These are phyloP conservation scores for Pulveroboletus sp. DNA, from an alignment of 768 basidiomycete species.

Conservation along the genomic window DNA sequence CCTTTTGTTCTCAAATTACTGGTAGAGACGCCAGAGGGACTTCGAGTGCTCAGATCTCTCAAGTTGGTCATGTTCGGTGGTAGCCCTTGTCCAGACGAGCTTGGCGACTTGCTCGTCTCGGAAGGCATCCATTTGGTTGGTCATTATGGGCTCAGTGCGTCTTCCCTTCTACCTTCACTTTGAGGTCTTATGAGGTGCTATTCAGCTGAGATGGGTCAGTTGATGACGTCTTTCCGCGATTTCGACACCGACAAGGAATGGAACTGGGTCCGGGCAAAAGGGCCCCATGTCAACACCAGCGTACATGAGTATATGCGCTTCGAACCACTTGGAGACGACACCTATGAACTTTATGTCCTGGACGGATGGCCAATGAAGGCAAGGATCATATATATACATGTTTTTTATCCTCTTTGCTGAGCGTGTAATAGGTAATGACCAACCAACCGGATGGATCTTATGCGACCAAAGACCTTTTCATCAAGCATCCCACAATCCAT, in stretches of 20 bases:
- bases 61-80: conserved; percentile 51
- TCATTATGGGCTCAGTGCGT: conserved; percentile 47
- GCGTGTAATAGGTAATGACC: conserved; percentile 18
- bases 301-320: conserved; percentile 38
- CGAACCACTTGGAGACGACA: conserved; percentile 39
- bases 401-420: not conserved
- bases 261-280: conserved; percentile 47
- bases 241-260: conserved; percentile 50
- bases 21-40: conserved; percentile 45
- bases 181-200: not conserved
- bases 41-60: conserved; percentile 38
- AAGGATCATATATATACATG: conserved; percentile 12
- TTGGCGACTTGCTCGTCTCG: conserved; percentile 47
- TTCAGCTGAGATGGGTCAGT: conserved; percentile 32
- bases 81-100: conserved; percentile 49
- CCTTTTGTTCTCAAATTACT: conserved; percentile 43
- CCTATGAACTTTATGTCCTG: conserved; percentile 46
- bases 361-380: conserved; percentile 52
- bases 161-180: not conserved
- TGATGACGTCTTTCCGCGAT: conserved; percentile 47
- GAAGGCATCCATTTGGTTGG: conserved; percentile 48
- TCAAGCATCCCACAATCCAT: conserved; percentile 42
- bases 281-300: conserved; percentile 14
- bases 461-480: conserved; percentile 53
- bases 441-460: conserved; percentile 52